These are phyloP conservation scores for Daedaleopsis sinensis DNA, from an alignment of 768 basidiomycete species.

Conservation along the genomic window DNA sequence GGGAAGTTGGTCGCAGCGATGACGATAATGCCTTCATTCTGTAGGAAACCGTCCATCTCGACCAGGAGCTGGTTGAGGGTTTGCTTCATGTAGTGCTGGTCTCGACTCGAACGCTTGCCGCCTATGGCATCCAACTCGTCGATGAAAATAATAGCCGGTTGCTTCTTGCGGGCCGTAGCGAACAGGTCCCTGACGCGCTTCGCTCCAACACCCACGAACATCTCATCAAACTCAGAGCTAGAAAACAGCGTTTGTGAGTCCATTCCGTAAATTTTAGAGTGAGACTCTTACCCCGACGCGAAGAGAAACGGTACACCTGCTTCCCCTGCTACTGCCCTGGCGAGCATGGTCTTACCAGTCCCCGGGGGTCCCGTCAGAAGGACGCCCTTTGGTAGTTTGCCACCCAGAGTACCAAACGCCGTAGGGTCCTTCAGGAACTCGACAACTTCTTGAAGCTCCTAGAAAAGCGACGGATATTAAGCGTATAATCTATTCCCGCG, in stretches of 20 bases:
- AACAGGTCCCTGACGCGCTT: slow-evolving; percentile 96
- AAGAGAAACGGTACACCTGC: slow-evolving; percentile 98
- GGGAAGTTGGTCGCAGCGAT: slow-evolving; percentile 99
- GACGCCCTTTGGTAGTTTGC: slow-evolving; percentile 93
- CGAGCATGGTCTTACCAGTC: slow-evolving; percentile 98
- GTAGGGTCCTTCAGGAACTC: slow-evolving; percentile 94
- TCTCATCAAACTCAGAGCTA: slow-evolving; percentile 97
- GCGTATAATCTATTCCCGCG: neutral
- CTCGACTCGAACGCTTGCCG: slow-evolving; percentile 80
- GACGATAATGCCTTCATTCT: slow-evolving; percentile 91
- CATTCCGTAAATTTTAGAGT: neutral
- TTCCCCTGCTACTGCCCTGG: slow-evolving; percentile 95
- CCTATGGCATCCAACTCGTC: slow-evolving; percentile 96
- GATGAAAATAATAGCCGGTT: slow-evolving; percentile 98
- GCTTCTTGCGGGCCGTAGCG: slow-evolving; percentile 88
- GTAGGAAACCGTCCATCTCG: slow-evolving; percentile 96
- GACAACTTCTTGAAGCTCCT: slow-evolving; percentile 95
- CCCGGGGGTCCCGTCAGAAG: slow-evolving; percentile 90
- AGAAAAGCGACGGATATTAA: neutral
- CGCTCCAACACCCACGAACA: slow-evolving; percentile 95
- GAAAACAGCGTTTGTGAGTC: slow-evolving; percentile 6
- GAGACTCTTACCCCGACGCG: slow-evolving; percentile 73
- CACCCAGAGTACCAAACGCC: slow-evolving; percentile 87
- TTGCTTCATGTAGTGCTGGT: slow-evolving; percentile 90
- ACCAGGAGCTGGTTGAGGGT: slow-evolving; percentile 96